Evolutionary conservation across 2,329 filamentous ascomycete species (phyloP).

Genomic region (Elsinoe perseae): DNA sequence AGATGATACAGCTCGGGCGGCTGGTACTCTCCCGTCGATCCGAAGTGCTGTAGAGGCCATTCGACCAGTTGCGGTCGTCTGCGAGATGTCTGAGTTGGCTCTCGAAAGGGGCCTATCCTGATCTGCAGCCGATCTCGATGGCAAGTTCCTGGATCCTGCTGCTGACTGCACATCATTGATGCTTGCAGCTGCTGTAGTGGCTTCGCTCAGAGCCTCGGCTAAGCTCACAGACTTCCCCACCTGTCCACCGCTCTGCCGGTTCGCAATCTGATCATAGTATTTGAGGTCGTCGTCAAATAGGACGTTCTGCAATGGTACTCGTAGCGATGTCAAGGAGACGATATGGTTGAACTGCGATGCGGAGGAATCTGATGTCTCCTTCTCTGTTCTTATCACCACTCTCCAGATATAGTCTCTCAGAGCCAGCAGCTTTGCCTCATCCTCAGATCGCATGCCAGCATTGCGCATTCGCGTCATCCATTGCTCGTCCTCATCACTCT

Average conservation of each 20-base stretch:
- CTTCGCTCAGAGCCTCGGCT: slow-evolving; percentile 82
- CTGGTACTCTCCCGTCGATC: slow-evolving; percentile 6
- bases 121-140: neutral
- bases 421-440: slow-evolving; percentile 81
- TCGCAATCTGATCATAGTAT: slow-evolving; percentile 33
- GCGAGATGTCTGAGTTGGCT: slow-evolving; percentile 1
- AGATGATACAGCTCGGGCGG: slow-evolving; percentile 11
- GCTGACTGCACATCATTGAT: neutral
- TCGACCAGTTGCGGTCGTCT: neutral
- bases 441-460: slow-evolving; percentile 70
- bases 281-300: slow-evolving; percentile 75
- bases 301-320: slow-evolving; percentile 77
- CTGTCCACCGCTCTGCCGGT: slow-evolving; percentile 25
- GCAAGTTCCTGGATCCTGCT: neutral
- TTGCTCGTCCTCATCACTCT: slow-evolving; percentile 87
- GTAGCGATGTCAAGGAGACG: slow-evolving; percentile 65
- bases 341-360: slow-evolving; percentile 56
- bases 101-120: slow-evolving; percentile 9
- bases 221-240: slow-evolving; percentile 52
- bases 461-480: slow-evolving; percentile 83
- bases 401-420: slow-evolving; percentile 89
- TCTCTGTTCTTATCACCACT: slow-evolving; percentile 62
- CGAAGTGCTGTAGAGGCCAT: slow-evolving; percentile 8
- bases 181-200: slow-evolving; percentile 68
- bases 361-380: slow-evolving; percentile 38